phyloP scores from a whole-genome alignment of 1,284 basidiomycete species.

The Crucibulum parvulum region DNA sequence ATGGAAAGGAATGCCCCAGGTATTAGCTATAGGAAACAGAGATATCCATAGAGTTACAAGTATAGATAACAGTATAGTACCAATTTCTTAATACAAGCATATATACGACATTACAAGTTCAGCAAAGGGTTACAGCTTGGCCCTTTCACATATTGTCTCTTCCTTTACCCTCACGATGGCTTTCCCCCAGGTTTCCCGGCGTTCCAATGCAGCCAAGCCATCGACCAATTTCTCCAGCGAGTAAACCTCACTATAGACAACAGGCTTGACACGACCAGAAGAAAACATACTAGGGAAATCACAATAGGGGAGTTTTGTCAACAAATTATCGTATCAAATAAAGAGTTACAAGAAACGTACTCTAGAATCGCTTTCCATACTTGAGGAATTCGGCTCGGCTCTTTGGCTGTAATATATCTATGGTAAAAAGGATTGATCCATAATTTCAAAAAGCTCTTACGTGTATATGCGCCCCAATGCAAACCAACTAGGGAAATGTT shows the following conservation, averaged over 20 bases:
- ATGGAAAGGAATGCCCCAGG: conserved; percentile 17
- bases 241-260: conserved; percentile 79
- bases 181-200: conserved; percentile 94
- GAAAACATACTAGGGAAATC: conserved; percentile 62
- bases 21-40: too few relatives aligned
- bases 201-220: conserved; percentile 79
- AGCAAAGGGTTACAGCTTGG: conserved; percentile 24
- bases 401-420: conserved; percentile 58
- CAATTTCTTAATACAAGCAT: neutral
- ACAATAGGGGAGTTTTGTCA: neutral
- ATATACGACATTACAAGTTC: neutral
- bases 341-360: conserved; percentile 41
- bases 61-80: neutral
- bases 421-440: neutral
- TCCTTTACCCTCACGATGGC: conserved; percentile 71
- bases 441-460: conserved; percentile 46
- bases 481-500: conserved; percentile 85
- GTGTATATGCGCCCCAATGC: conserved; percentile 84
- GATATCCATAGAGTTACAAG: too few relatives aligned
- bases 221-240: conserved; percentile 61
- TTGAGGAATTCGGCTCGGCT: conserved; percentile 66
- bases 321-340: neutral
- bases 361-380: conserved; percentile 83
- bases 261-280: conserved; percentile 71
- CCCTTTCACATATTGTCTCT: conserved; percentile 20